Conservation (phyloP, 148 eudicot genomes). For the Limonium bicolor region DNA sequence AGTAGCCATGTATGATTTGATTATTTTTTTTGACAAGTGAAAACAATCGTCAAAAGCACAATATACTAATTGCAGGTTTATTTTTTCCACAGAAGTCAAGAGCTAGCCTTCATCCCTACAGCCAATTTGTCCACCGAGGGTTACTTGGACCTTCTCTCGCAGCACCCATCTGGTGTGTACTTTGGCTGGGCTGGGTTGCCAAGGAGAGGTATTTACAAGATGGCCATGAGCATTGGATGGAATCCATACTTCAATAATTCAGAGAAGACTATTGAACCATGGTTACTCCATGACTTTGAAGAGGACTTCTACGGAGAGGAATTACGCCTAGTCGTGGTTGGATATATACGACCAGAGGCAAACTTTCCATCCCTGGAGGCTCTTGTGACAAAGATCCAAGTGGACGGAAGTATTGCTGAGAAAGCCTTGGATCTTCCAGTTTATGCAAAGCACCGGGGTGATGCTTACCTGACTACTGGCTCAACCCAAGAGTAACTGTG, state of each 20-base stretch:
- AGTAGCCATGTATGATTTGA: no score
- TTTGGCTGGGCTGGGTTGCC: slow-evolving; percentile 88
- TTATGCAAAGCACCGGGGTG: slow-evolving; percentile 42
- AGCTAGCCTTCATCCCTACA: no score
- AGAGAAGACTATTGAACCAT: slow-evolving; percentile 91
- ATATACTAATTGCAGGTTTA: no score
- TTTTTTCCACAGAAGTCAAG: no score
- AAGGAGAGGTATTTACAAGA: slow-evolving; percentile 56
- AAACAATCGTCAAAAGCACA: no score
- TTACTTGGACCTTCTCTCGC: slow-evolving; percentile 35
- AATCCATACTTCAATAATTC: slow-evolving; percentile 78
- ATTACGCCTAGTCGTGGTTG: slow-evolving; percentile 58
- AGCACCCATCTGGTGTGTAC: slow-evolving; percentile 84
- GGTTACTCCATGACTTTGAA: slow-evolving; percentile 82
- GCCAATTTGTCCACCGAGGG: slow-evolving; percentile 70
- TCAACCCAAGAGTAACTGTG: no score
- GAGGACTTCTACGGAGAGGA: slow-evolving; percentile 91
- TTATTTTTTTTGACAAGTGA: no score
- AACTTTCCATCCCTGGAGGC: slow-evolving; percentile 48
- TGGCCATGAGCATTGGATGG: slow-evolving; percentile 99
- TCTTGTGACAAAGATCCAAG: slow-evolving; percentile 52
- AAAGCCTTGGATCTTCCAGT: slow-evolving; percentile 68
- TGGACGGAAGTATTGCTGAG: slow-evolving; percentile 53
- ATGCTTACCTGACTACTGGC: slow-evolving; percentile 35
- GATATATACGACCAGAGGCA: slow-evolving; percentile 87